Evolutionary conservation across 306 rosid genomes (phyloP), one percentile per base, ranked within the genome.

Genomic region (Acacia melanoxylon): DNA sequence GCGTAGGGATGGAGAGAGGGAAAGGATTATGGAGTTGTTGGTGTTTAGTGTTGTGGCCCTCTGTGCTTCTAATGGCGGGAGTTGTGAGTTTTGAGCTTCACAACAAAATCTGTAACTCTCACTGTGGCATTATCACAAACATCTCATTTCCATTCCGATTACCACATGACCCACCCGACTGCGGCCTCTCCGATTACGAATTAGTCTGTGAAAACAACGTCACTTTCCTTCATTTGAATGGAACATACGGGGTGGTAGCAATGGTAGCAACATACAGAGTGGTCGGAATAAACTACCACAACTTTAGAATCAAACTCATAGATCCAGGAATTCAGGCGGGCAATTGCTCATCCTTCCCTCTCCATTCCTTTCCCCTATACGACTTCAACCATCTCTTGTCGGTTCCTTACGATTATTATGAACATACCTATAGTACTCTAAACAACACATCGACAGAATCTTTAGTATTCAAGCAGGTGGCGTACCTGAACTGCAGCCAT

Each of bases 241-340:
- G 31, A 29, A n/a, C n/a, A n/a, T 89, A 56, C n/a, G n/a, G n/a
- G n/a, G n/a, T n/a, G n/a, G n/a, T n/a, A n/a, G n/a, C n/a, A n/a
- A 0, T 33, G 49, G 16, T 14, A 13, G 62, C 27, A 44, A 80
- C 10, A 42, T 89, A 48, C 74, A n/a, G 58, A 12, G 88, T 86
- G 8, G 9, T 44, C 67, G 73, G 33, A 33, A 88, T 88, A 80
- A 71, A 75, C 70, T 88, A 88, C 85, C 2, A 42, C 1, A 79
- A 63, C 35, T 79, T 8, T 80, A 86, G 80, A 16, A 75, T 86
- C 69, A 48, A 72, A 14, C 1, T 86, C 0, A 72, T 58, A 1
- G 86, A 86, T 52, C 48, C 81, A 1, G 85, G 71, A 0, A 2
- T 71, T 5, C 63, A 37, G 1, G 2, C n/a, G 6, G 16, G 5